Evolutionary conservation across 2,329 filamentous ascomycete genomes (phyloP), one percentile per base, ranked within the genome.

Genomic region (Colletotrichum godetiae): DNA sequence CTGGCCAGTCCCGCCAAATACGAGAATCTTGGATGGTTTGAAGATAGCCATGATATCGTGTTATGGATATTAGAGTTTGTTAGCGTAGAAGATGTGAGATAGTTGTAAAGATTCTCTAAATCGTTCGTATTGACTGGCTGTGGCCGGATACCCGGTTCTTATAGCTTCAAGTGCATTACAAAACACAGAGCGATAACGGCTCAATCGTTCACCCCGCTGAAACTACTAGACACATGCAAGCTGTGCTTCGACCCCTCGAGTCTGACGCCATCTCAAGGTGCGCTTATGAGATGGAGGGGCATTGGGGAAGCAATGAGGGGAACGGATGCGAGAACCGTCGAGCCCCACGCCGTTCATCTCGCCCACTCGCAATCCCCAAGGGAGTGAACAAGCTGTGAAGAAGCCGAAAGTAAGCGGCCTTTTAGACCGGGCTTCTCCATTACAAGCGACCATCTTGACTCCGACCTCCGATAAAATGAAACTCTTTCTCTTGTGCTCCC

Each of bases 1-100:
- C 35, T 78, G 79, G 59, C 84, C 84, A 1, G 84, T 86, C 15
- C 83, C 84, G 10, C 84, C 84, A 22, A 86, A 79, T 22, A 76
- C 56, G 27, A 76, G 66, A 22, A 76, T 67, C 22, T 73, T 75
- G 60, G 29, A 53, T 4, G 67, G 67, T 3, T 13, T 62, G 29
- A 71, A 71, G 6, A 52, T 65, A 24, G 71, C 49, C 71, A 73
- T 73, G 15, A 37, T 53, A 35, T 33, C 33, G 63, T 56, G 33
- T 19, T 57, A 5, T 7, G 5, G n/a, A n/a, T 13, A 42, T 53
- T 46, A 56, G 5, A 33, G 27, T 46, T 27, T 15, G 56, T 33
- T 4, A 7, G 19, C 4, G 19, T 22, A n/a, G 8, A 49, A 49
- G 42, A 10, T 49, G 8, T 49, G 3, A 11, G 42, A 8, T 49